A percentile compares a stretch with the other conserved stretches of the same genome.
phyloP scores from a whole-genome alignment of 352 stramenopile species.

The Phytophthora megakarya region DNA sequence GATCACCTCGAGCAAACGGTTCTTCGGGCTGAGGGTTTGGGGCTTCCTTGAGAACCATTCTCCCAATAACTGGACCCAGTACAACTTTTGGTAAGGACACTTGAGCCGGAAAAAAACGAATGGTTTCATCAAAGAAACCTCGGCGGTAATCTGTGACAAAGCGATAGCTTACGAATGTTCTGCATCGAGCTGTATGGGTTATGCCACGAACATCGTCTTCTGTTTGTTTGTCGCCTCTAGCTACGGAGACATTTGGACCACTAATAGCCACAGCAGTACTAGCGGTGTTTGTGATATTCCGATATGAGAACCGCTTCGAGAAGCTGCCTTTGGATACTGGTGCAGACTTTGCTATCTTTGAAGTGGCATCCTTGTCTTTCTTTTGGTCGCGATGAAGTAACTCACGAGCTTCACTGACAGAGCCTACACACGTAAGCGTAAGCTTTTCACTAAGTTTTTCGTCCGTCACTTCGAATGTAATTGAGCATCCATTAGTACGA shows the following conservation, averaged over 20 bases:
- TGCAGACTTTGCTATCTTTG: conserved; percentile 2
- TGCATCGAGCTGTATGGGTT: conserved; percentile 10
- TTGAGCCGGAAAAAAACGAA: conserved; percentile 58
- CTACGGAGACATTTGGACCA: not conserved
- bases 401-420: conserved; percentile 51
- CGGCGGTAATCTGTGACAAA: conserved; percentile 63
- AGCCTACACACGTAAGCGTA: conserved; percentile 53
- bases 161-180: conserved; percentile 57
- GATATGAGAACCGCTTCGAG: conserved; percentile 76
- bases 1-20: conserved; percentile 11
- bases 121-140: conserved; percentile 54
- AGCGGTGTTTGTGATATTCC: conserved; percentile 33
- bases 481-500: conserved; percentile 39
- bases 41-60: conserved; percentile 36
- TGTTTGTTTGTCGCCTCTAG: not conserved
- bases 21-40: not conserved
- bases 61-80: conserved; percentile 62
- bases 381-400: conserved; percentile 31
- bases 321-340: conserved; percentile 58
- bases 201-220: not conserved
- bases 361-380: conserved; percentile 14
- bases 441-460: conserved; percentile 64
- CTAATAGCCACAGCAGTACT: conserved; percentile 1
- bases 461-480: conserved; percentile 60
- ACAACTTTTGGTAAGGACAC: conserved; percentile 41